Conservation (phyloP, 495 filamentous ascomycete species). For the Hypoxylon subgilvum region DNA sequence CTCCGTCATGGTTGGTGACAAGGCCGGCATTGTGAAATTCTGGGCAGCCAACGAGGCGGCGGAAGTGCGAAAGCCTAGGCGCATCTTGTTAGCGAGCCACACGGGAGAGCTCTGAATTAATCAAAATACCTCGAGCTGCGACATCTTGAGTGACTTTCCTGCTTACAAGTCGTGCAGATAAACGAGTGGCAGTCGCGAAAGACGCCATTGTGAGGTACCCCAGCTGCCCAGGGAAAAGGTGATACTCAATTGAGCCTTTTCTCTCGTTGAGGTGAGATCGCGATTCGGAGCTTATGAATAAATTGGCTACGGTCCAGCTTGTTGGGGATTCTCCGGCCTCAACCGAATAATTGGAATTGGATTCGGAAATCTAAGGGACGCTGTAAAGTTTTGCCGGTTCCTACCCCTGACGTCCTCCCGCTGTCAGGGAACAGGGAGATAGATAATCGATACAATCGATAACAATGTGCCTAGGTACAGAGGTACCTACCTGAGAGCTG, state of each 20-base stretch:
- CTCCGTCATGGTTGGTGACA: slow-evolving; percentile 87
- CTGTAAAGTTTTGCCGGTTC: slow-evolving; percentile 35
- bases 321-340: slow-evolving; percentile 43
- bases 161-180: slow-evolving; percentile 56
- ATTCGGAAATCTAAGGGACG: slow-evolving; percentile 32
- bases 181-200: slow-evolving; percentile 56
- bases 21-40: slow-evolving; percentile 84
- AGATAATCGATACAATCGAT: too few relatives aligned
- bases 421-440: too few relatives aligned
- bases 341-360: slow-evolving; percentile 17
- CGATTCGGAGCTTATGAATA: slow-evolving; percentile 33
- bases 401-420: not conserved
- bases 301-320: slow-evolving; percentile 26
- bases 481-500: too few relatives aligned
- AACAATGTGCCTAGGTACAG: not conserved
- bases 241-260: slow-evolving; percentile 48
- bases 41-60: slow-evolving; percentile 67
- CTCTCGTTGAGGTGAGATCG: not conserved
- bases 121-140: slow-evolving; percentile 54
- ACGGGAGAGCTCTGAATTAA: slow-evolving; percentile 17
- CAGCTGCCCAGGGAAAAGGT: slow-evolving; percentile 23
- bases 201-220: slow-evolving; percentile 57
- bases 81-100: slow-evolving; percentile 1
- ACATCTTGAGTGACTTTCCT: slow-evolving; percentile 57
- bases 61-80: slow-evolving; percentile 66